Base-by-base conservation (phyloP, 2,329 filamentous ascomycete genomes). In the Aspergillus pseudoviridinutans region DNA sequence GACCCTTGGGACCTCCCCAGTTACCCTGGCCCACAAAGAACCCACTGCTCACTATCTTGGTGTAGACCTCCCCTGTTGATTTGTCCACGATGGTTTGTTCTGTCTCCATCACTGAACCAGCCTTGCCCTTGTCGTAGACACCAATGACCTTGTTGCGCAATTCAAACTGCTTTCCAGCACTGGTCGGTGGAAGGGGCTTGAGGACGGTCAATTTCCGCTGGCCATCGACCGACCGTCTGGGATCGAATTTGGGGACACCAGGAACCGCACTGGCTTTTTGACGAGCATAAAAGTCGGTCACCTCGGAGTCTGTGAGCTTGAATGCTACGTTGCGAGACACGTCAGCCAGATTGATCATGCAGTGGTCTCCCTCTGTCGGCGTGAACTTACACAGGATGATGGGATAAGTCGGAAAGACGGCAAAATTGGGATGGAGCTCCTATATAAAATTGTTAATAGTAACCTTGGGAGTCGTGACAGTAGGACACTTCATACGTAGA, bases 1-100 rank as follows among this genome's bases (percentile, higher is more conserved):
- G 63, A 83, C 91, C 92, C 79, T 96, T 96, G 42, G 92, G 92
- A 0, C 92, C 92, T 63, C 90, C 89, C 92, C 92, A 97, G 42
- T 79, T 79, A n/a, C 86, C 86, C 66, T 95, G 91, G 1, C 84
- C 90, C 58, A 95, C 87, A 71, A 87, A 93, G 76, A 96, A 95
- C 24, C 82, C 85, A 66, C 85, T 90, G 51, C 87, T 86, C 42
- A 88, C 80, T 59, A 86, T 84, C 66, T 86, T 84, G 14, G 81
- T 81, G 75, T 92, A 95, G 22, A 89, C 82, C 60, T 93, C 89
- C 28, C 85, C 87, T 2, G 76, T 84, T 58, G 77, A 78, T 54
- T 80, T 84, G 64, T 95, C 90, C 24, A 94, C 89, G 49, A 95
- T 83, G 55, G 88, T 81, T 61, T 86, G 84, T 79, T 95, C 88